Evolutionary conservation across 805 yeast species (phyloP).

Genomic region (Candida silvicultrix): DNA sequence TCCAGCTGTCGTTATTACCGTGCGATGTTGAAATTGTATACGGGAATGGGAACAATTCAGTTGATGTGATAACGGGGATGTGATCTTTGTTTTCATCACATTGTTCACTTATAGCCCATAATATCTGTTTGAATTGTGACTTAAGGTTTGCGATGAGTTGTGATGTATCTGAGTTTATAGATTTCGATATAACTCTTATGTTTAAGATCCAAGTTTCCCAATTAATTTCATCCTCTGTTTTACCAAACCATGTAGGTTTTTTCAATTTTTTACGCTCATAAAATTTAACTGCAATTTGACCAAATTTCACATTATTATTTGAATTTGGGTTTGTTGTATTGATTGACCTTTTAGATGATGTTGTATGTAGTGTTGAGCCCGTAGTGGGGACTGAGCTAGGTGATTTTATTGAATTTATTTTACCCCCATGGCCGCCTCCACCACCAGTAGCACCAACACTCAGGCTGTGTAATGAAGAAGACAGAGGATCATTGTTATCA

Average conservation of each 20-base stretch:
- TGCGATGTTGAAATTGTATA: constrained; percentile 31
- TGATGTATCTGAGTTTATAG: constrained; percentile 4
- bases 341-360: constrained; percentile 10
- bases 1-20: constrained; percentile 23
- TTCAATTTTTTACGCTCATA: constrained; percentile 33
- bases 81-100: constrained; percentile 55
- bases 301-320: constrained; percentile 18
- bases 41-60: constrained; percentile 63
- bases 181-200: constrained; percentile 36
- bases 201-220: constrained; percentile 73
- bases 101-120: constrained; percentile 43
- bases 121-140: constrained; percentile 32
- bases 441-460: too few species aligned
- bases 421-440: not conserved
- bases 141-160: constrained; percentile 20
- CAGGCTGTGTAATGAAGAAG: constrained; percentile 10
- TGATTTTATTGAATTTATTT: not conserved
- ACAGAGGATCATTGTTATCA: not conserved
- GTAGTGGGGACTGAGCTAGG: constrained; percentile 1
- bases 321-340: constrained; percentile 3
- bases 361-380: constrained; percentile 3
- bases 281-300: constrained; percentile 33
- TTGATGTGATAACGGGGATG: constrained; percentile 67
- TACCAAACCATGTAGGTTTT: constrained; percentile 51
- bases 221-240: constrained; percentile 35